Base-by-base conservation (phyloP, 2,329 filamentous ascomycete genomes). In the Alternaria conjuncta region DNA sequence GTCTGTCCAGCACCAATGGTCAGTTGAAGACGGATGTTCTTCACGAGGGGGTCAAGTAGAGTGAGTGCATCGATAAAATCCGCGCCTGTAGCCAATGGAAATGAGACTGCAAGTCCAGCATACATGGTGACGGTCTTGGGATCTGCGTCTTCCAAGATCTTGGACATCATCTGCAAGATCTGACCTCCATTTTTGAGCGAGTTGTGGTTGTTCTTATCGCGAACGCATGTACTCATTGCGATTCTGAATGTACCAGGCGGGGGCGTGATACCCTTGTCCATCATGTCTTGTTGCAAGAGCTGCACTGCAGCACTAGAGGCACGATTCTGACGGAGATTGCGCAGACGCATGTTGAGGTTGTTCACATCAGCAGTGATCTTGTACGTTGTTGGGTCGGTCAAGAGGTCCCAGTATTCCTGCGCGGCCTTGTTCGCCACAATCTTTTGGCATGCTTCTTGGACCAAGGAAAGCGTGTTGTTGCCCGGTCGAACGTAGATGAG, bases 201-300 rank as follows among this genome's bases (percentile, higher is more conserved):
- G 56, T 90, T 86, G n/a, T 78, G 84, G 77, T 96, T 97, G 59
- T 89, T 89, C 74, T 89, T 90, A 82, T 97, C 93, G 60, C 90
- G 87, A 23, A 88, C 82, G 78, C 94, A 97, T 6, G 88, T 85
- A 66, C 86, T 86, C 83, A 97, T 88, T 57, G 91, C 93, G 50
- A 93, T 86, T 57, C 88, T 87, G 81, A 94, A 92, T 10, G 88
- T 88, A 61, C 86, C 86, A 13, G 71, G 71, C 20, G 59, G 72
- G 1, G 79, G 75, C 13, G 61, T 57, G 30, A 80, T 32, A 4
- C 61, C 60, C 76, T 79, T 71, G 11, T 64, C 71, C 4, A 73
- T 36, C 21, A 76, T 66, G n/a, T 75, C 67, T 12, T 74, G 66
- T 21, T 71, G 76, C 20, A 97, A 76, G n/a, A 91, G 76, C 13